Percentiles rank a stretch among this genome's conserved stretches.
These are phyloP conservation scores for Colletotrichum cuscutae DNA, from an alignment of 2,329 filamentous ascomycete genomes.

Conservation along the genomic window DNA sequence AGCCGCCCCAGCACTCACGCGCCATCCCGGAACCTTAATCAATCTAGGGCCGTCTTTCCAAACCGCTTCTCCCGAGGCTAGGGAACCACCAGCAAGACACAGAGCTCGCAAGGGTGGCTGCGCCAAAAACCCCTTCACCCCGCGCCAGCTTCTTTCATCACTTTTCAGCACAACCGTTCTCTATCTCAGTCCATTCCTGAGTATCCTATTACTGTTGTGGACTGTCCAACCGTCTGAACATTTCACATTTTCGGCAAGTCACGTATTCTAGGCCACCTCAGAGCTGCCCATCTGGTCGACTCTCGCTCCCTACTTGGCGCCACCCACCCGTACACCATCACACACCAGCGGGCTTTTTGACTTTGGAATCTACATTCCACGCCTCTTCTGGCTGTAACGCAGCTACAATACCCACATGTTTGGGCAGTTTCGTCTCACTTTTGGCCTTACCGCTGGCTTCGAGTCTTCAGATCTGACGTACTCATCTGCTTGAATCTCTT, in stretches of 20 bases:
- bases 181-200: slow-evolving; percentile 6
- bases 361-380: slow-evolving; percentile 4
- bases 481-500: slow-evolving; percentile 11
- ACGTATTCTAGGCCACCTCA: background rate
- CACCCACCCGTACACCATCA: slow-evolving; percentile 3
- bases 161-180: slow-evolving; percentile 13
- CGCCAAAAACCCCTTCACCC: slow-evolving; percentile 27
- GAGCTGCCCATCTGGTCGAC: background rate
- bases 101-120: slow-evolving; percentile 12
- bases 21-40: slow-evolving; percentile 35
- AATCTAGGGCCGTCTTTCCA: slow-evolving; percentile 17
- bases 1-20: slow-evolving; percentile 24
- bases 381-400: slow-evolving; percentile 8
- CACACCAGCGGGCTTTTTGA: background rate
- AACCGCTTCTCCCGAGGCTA: slow-evolving; percentile 27
- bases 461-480: slow-evolving; percentile 16
- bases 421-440: slow-evolving; percentile 16
- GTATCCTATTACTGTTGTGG: background rate
- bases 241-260: background rate
- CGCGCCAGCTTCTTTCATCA: slow-evolving; percentile 28
- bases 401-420: slow-evolving; percentile 11
- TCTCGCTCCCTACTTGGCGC: background rate
- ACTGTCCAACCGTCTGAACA: background rate
- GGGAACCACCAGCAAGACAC: slow-evolving; percentile 22
- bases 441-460: background rate